Evolutionary conservation across 306 rosid genomes (phyloP).

Genomic region (Trifolium subterraneum): DNA sequence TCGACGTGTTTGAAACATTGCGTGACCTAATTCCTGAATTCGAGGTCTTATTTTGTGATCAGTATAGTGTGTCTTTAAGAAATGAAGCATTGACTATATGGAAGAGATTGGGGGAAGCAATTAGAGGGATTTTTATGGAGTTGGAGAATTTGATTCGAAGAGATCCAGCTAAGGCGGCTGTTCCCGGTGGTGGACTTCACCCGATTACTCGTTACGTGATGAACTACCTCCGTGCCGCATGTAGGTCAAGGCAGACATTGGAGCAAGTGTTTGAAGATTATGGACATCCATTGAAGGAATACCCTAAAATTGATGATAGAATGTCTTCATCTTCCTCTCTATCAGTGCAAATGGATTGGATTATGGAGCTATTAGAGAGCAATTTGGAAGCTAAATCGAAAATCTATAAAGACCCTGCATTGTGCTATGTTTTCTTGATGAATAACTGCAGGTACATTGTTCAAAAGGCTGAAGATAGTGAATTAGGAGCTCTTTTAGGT

Average conservation of each 20-base stretch:
- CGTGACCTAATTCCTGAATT: constrained; percentile 82
- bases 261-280: constrained; percentile 87
- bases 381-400: constrained; percentile 92
- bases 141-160: constrained; percentile 89
- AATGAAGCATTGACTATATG: constrained; percentile 83
- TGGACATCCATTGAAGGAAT: constrained; percentile 51
- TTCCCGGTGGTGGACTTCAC: constrained; percentile 92
- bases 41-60: constrained; percentile 71
- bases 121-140: constrained; percentile 89
- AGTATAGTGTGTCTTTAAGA: constrained; percentile 70
- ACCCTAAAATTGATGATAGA: constrained; percentile 63
- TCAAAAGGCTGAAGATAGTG: constrained; percentile 78
- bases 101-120: constrained; percentile 89
- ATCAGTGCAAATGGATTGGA: constrained; percentile 88
- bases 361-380: constrained; percentile 86
- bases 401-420: constrained; percentile 69
- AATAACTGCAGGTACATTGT: constrained; percentile 88
- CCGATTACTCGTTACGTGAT: constrained; percentile 95
- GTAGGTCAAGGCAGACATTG: constrained; percentile 70
- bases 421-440: constrained; percentile 84
- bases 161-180: constrained; percentile 76
- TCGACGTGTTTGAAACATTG: constrained; percentile 82
- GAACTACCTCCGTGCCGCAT: constrained; percentile 91
- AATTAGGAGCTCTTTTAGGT: constrained; percentile 74
- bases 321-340: constrained; percentile 49